phyloP scores from a whole-genome alignment of 2,329 filamentous ascomycete species.

The Dothistroma pini region DNA sequence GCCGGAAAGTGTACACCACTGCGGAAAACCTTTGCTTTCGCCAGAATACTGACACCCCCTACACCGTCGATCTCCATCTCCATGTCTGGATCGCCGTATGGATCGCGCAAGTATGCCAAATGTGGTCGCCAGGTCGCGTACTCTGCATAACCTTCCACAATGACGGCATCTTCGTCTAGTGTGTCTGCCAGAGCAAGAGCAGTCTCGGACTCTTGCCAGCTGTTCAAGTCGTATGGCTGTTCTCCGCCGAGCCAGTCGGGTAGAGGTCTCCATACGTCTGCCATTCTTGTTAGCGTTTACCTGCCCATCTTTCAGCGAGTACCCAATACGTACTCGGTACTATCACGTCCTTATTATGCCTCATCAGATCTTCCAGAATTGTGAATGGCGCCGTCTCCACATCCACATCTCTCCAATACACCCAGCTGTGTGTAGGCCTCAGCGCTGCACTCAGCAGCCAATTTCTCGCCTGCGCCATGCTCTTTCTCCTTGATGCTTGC shows the following conservation, averaged over 20 bases:
- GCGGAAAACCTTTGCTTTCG: slow-evolving; percentile 93
- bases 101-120: slow-evolving; percentile 91
- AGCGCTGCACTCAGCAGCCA: slow-evolving; percentile 93
- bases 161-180: slow-evolving; percentile 94
- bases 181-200: slow-evolving; percentile 90
- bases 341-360: slow-evolving; percentile 97
- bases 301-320: background rate
- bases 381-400: slow-evolving; percentile 97
- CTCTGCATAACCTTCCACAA: slow-evolving; percentile 97
- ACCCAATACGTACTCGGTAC: slow-evolving; percentile 79
- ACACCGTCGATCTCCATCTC: slow-evolving; percentile 99
- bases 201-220: slow-evolving; percentile 98
- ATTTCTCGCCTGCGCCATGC: slow-evolving; percentile 97
- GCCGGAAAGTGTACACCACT: slow-evolving; percentile 95
- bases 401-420: slow-evolving; percentile 98
- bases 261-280: slow-evolving; percentile 90
- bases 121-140: slow-evolving; percentile 98
- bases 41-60: slow-evolving; percentile 93
- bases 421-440: slow-evolving; percentile 95
- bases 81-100: slow-evolving; percentile 97
- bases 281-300: slow-evolving; percentile 42
- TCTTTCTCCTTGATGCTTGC: slow-evolving; percentile 86
- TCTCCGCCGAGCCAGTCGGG: slow-evolving; percentile 98
- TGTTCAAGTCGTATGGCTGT: slow-evolving; percentile 97
- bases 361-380: slow-evolving; percentile 95